These are phyloP conservation scores for Paramecium pentaurelia DNA, from an alignment of 73 alveolate species.

Conservation along the genomic window DNA sequence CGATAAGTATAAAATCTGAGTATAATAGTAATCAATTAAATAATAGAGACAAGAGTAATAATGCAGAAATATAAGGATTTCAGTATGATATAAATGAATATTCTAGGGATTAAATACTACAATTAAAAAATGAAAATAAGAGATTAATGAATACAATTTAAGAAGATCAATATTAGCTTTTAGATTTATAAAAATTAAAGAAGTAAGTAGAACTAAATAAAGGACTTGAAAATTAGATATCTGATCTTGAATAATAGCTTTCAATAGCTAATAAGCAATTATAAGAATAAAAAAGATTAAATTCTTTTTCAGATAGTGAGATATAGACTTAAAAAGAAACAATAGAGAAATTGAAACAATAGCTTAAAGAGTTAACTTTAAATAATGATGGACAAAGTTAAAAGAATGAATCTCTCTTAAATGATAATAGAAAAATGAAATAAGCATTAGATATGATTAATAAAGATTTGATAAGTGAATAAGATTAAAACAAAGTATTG, in stretches of 20 bases:
- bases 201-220: neutral
- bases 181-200: neutral
- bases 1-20: neutral
- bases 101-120: neutral
- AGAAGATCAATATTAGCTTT: neutral
- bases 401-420: neutral
- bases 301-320: neutral
- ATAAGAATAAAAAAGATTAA: neutral
- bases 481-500: neutral
- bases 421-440: constrained; percentile 20
- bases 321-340: neutral
- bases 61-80: neutral
- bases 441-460: neutral
- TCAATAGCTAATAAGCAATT: neutral
- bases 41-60: neutral
- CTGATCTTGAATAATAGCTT: neutral
- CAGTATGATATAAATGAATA: neutral
- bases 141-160: neutral
- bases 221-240: neutral
- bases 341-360: neutral
- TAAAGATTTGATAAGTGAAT: neutral
- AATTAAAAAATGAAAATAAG: neutral
- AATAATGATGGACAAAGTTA: neutral
- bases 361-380: neutral
- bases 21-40: neutral